Percentiles rank a stretch among this genome's conserved stretches.
Conservation (phyloP, 2,329 filamentous ascomycete genomes). For the Fusarium sp. region DNA sequence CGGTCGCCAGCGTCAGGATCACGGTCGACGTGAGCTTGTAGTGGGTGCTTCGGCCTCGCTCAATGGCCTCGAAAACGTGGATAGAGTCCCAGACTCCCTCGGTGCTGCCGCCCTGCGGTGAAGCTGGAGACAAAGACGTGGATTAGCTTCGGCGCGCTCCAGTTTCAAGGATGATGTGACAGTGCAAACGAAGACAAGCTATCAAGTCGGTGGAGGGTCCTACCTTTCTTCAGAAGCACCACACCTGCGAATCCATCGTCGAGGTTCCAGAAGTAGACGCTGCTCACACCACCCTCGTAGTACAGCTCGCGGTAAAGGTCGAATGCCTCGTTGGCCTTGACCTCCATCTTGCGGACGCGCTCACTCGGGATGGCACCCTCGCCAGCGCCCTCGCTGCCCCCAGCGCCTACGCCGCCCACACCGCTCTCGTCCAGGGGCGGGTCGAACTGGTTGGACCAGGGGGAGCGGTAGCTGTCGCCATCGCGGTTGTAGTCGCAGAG, state of each 20-base stretch:
- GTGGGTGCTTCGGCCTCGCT: constrained; percentile 90
- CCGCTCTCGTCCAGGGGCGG: constrained; percentile 81
- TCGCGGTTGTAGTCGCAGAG: constrained; percentile 99
- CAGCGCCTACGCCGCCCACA: constrained; percentile 62
- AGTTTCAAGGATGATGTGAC: background rate
- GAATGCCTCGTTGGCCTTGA: constrained; percentile 94
- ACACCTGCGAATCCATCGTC: constrained; percentile 98
- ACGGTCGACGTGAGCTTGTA: constrained; percentile 99
- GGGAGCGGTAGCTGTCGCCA: constrained; percentile 95
- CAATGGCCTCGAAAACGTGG: constrained; percentile 97
- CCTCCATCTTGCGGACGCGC: constrained; percentile 91
- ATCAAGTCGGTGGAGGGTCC: background rate
- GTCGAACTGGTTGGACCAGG: constrained; percentile 99
- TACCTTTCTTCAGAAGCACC: constrained; percentile 94
- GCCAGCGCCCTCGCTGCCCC: constrained; percentile 70
- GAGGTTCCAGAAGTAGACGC: constrained; percentile 98
- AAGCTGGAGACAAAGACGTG: constrained; percentile 60
- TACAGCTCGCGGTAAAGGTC: constrained; percentile 97
- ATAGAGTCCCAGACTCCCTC: constrained; percentile 97
- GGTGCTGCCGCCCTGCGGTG: constrained; percentile 72
- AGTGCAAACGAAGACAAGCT: background rate
- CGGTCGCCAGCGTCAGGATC: constrained; percentile 85
- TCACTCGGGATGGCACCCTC: constrained; percentile 92
- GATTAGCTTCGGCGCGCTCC: constrained; percentile 17
- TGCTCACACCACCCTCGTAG: constrained; percentile 95